A percentile compares a stretch with the other conserved stretches of the same genome.
Evolutionary conservation across 2,329 filamentous ascomycete species (phyloP).

Genomic region (Talaromyces sp.): DNA sequence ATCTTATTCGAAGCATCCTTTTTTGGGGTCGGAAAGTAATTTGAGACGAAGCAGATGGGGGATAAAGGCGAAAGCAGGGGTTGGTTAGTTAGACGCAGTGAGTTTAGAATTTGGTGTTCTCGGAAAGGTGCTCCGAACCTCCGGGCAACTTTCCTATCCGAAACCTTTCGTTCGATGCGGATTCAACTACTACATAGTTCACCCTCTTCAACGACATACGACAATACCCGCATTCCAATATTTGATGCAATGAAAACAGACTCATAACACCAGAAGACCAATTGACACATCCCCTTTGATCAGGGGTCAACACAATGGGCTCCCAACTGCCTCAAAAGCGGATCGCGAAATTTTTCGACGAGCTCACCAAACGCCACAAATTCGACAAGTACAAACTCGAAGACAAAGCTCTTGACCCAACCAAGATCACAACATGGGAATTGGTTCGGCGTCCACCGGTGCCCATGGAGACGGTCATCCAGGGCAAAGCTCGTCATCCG

Average conservation of each 20-base stretch:
- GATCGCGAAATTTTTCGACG: constrained; percentile 14
- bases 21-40: too few relatives aligned
- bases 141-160: neutral
- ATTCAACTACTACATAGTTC: neutral
- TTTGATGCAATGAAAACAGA: neutral
- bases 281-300: neutral
- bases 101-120: neutral
- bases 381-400: constrained; percentile 9
- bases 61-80: neutral
- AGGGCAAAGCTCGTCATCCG: constrained; percentile 39
- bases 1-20: too few relatives aligned
- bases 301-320: constrained; percentile 5
- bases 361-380: constrained; percentile 1
- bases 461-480: constrained; percentile 36
- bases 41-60: neutral
- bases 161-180: neutral
- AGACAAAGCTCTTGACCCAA: constrained; percentile 32
- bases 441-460: constrained; percentile 36
- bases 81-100: neutral
- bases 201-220: neutral
- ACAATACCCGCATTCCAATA: neutral
- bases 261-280: neutral
- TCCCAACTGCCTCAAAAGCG: constrained; percentile 8
- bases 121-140: constrained; percentile 1
- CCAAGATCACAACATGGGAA: constrained; percentile 38